Conservation (phyloP, 1,284 basidiomycete genomes). For the Cryptococcus hybrid region DNA sequence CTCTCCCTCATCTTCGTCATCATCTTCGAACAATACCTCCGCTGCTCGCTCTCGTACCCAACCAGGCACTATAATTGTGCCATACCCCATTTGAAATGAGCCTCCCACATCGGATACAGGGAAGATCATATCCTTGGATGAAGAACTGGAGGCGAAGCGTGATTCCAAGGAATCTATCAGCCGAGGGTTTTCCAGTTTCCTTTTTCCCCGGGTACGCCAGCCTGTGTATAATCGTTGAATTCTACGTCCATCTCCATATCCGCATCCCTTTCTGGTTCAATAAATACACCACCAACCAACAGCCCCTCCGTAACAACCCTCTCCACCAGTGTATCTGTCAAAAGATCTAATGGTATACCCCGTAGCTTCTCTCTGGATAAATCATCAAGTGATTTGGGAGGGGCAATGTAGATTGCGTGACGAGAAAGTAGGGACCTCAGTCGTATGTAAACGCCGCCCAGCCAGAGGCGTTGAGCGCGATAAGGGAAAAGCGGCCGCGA, state of each 20-base stretch:
- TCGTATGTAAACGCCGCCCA: constrained; percentile 70
- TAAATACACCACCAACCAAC: constrained; percentile 27
- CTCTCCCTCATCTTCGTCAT: constrained; percentile 81
- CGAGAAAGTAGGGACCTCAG: constrained; percentile 72
- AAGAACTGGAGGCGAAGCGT: constrained; percentile 17
- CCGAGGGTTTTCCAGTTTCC: constrained; percentile 12
- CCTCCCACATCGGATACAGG: constrained; percentile 3
- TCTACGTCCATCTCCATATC: constrained; percentile 1
- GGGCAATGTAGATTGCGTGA: constrained; percentile 76
- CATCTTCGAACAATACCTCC: constrained; percentile 85
- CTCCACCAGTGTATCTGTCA: constrained; percentile 33
- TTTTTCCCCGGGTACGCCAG: not conserved
- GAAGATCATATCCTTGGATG: constrained; percentile 22
- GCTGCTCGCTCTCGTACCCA: constrained; percentile 91
- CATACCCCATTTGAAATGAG: constrained; percentile 37
- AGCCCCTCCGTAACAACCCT: constrained; percentile 42
- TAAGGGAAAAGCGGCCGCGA: constrained; percentile 78
- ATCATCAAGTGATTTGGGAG: constrained; percentile 63
- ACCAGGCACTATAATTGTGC: constrained; percentile 81
- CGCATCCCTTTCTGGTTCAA: constrained; percentile 4
- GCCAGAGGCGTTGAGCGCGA: constrained; percentile 79
- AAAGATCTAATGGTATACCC: constrained; percentile 18
- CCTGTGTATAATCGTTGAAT: not conserved
- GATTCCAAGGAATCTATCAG: constrained; percentile 10
- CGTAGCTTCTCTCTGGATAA: constrained; percentile 5